phyloP scores from a whole-genome alignment of 2,329 filamentous ascomycete genomes.

The Claviceps lovelessii region DNA sequence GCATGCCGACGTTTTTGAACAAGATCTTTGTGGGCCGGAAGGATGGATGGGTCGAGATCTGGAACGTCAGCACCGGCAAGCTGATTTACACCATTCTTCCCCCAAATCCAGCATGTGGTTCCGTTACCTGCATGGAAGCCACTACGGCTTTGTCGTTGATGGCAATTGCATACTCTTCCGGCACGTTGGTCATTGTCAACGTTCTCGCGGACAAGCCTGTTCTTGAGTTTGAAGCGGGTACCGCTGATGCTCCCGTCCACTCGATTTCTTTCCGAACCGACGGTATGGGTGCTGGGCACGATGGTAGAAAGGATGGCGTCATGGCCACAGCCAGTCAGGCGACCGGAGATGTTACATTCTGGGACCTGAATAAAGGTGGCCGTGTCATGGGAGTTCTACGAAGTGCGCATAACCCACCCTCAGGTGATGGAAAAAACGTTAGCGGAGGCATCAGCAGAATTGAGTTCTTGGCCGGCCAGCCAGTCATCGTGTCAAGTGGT shows the following conservation, averaged over 20 bases:
- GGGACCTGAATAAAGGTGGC: conserved; percentile 85
- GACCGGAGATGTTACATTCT: conserved; percentile 83
- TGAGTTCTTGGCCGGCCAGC: conserved; percentile 80
- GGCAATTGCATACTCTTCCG: conserved; percentile 73
- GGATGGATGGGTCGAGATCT: conserved; percentile 88
- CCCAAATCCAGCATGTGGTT: conserved; percentile 54
- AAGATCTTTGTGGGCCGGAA: conserved; percentile 81
- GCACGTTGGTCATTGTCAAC: conserved; percentile 67
- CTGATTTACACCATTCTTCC: conserved; percentile 82
- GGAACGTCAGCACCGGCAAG: conserved; percentile 89
- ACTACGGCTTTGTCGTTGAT: conserved; percentile 73
- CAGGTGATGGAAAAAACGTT: conserved; percentile 36
- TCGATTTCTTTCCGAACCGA: conserved; percentile 87
- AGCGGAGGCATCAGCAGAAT: conserved; percentile 71
- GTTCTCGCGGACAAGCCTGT: conserved; percentile 62
- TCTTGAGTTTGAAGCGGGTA: conserved; percentile 53
- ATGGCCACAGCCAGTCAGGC: conserved; percentile 78
- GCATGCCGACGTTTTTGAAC: conserved; percentile 89
- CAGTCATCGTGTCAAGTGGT: conserved; percentile 78
- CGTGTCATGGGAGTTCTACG: conserved; percentile 75
- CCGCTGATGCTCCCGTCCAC: conserved; percentile 51
- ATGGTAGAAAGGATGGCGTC: conserved; percentile 72
- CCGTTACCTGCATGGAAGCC: conserved; percentile 76
- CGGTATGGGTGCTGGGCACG: conserved; percentile 71
- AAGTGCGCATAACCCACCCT: conserved; percentile 72